Evolutionary conservation across 2,329 filamentous ascomycete species (phyloP), one percentile per base, ranked within the genome.

Genomic region (Verticillium alfalfae): DNA sequence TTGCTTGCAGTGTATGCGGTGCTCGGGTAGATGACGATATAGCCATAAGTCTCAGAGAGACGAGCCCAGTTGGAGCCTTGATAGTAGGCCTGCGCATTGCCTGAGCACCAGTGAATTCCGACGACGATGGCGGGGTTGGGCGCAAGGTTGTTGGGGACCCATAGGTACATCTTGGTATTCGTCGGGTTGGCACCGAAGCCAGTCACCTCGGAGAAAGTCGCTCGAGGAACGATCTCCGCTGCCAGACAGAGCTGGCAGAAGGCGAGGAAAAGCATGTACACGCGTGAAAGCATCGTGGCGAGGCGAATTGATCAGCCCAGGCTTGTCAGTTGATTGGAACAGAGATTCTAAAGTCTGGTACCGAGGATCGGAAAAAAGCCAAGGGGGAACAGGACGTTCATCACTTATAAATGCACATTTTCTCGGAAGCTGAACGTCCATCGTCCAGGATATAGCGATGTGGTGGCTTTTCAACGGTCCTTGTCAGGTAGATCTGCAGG

Each of bases 51-150:
- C 64, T 87, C 83, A 16, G 85, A 81, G n/a, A 83, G 75, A 2
- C 73, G 74, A 34, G 81, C 79, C 70, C 85, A 87, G 3, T 80
- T 77, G 1, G 78, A 81, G 62, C 78, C 77, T 26, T 70, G 73
- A 67, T 81, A 84, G 70, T 81, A 86, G 2, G 76, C 79, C 63
- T 78, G 71, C 1, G 81, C 85, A 2, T 79, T 81, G 18, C 84
- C 84, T 36, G 73, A 76, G 73, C 85, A 88, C 72, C 82, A 84
- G 72, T 87, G 81, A 63, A 84, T 76, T 6, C 81, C 84, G 5
- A 86, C 81, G 22, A 86, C 73, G 49, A 87, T 76, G 5, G 76
- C 76, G 0, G 82, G 81, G 12, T 75, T 79, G 1, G 77, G 67
- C 0, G 70, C 70, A 6, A 79, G 67, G 9, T 67, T 74, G 60